phyloP scores from a whole-genome alignment of 345 rosid species.

The Acer negundo region DNA sequence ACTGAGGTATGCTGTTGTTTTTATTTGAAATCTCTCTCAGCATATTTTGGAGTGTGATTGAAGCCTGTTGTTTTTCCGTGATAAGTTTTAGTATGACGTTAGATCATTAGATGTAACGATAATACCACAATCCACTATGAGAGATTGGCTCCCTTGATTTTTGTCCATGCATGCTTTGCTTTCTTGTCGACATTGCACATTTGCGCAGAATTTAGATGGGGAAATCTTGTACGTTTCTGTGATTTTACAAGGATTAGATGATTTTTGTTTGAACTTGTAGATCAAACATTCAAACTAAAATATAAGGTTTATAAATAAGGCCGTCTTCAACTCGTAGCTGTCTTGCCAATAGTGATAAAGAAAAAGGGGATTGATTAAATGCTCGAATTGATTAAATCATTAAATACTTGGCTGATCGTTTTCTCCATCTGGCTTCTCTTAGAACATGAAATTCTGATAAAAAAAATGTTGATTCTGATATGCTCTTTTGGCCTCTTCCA shows the following conservation, averaged over 20 bases:
- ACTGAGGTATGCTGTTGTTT: constrained; percentile 60
- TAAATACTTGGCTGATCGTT: not conserved
- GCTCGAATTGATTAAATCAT: not conserved
- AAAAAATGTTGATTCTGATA: no score
- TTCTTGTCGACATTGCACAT: no score
- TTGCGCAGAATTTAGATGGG: not conserved
- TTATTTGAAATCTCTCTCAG: not conserved
- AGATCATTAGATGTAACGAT: no score
- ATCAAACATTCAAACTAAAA: not conserved
- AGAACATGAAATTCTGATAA: not conserved
- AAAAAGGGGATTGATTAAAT: no score
- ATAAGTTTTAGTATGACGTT: not conserved
- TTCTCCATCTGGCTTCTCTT: not conserved
- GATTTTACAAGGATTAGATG: not conserved
- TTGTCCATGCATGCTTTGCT: no score
- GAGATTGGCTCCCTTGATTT: no score
- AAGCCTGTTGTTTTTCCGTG: not conserved
- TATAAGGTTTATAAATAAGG: not conserved
- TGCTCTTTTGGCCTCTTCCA: not conserved
- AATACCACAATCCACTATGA: no score
- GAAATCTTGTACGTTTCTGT: not conserved
- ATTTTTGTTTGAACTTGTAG: not conserved
- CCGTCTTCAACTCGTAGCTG: not conserved
- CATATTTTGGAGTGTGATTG: not conserved
- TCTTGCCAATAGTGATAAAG: not conserved